These are phyloP conservation scores for Eimeria maxima DNA, from an alignment of 169 alveolate species.

Conservation along the genomic window DNA sequence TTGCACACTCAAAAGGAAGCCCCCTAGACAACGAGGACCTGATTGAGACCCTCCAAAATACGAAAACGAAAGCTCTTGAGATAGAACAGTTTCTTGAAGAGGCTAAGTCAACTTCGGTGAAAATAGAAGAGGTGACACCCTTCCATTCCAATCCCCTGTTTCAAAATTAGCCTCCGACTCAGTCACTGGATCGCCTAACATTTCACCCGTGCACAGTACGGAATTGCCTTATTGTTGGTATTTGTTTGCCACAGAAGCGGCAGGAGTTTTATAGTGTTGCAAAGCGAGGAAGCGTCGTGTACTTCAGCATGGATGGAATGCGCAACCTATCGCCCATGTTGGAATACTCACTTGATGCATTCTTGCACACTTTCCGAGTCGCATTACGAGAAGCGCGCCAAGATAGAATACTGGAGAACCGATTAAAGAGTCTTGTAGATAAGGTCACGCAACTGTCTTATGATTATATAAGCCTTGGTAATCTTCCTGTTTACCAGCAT, in stretches of 20 bases:
- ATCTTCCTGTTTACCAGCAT: not conserved
- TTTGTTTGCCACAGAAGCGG: constrained; percentile 65
- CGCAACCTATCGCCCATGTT: constrained; percentile 95
- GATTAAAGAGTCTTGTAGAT: constrained; percentile 94
- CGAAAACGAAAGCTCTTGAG: constrained; percentile 95
- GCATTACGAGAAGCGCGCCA: constrained; percentile 95
- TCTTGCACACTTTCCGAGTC: constrained; percentile 93
- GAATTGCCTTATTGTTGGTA: not conserved
- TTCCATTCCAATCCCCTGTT: not conserved
- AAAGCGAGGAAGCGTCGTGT: constrained; percentile 88
- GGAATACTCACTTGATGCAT: constrained; percentile 96
- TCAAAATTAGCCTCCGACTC: not conserved
- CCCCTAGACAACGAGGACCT: constrained; percentile 95
- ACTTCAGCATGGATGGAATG: constrained; percentile 96
- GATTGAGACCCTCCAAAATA: constrained; percentile 93
- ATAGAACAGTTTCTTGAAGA: constrained; percentile 93
- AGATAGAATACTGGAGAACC: constrained; percentile 93
- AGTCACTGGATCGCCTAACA: not conserved
- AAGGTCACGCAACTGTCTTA: constrained; percentile 95
- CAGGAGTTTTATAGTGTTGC: constrained; percentile 85
- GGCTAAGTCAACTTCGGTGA: constrained; percentile 94
- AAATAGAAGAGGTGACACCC: constrained; percentile 89
- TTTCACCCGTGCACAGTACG: not conserved
- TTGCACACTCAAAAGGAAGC: constrained; percentile 95
- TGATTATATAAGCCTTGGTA: constrained; percentile 95